Conservation (phyloP, 2,329 filamentous ascomycete genomes). For the Pseudogymnoascus sp. region DNA sequence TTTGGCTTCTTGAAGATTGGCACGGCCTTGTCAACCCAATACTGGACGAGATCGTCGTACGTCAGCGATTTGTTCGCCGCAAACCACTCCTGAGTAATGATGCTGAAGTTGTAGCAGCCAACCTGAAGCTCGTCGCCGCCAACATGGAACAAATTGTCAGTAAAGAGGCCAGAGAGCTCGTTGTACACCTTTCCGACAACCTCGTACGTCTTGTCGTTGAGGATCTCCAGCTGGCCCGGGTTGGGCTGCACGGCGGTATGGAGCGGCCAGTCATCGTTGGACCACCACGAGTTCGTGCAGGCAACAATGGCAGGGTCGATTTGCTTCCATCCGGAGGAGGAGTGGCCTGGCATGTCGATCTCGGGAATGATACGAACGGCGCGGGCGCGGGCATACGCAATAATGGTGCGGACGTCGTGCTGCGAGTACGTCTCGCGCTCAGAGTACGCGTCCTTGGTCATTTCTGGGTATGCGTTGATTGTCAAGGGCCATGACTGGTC, state of each 20-base stretch:
- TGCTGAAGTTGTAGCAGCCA: constrained; percentile 51
- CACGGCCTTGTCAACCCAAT: constrained; percentile 57
- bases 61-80: constrained; percentile 65
- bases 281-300: constrained; percentile 52
- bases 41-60: constrained; percentile 61
- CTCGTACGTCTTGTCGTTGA: constrained; percentile 64
- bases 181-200: constrained; percentile 47
- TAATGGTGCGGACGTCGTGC: constrained; percentile 55
- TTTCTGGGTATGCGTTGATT: constrained; percentile 62
- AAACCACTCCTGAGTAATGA: constrained; percentile 46
- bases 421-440: constrained; percentile 58
- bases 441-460: constrained; percentile 68
- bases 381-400: constrained; percentile 59
- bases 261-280: constrained; percentile 50
- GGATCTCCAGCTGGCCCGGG: constrained; percentile 54
- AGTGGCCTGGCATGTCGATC: constrained; percentile 73
- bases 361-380: constrained; percentile 66
- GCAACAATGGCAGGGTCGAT: constrained; percentile 59
- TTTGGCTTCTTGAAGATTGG: constrained; percentile 53
- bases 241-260: constrained; percentile 56
- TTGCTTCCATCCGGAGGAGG: constrained; percentile 51
- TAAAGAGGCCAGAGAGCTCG: constrained; percentile 64
- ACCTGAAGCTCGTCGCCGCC: constrained; percentile 68
- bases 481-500: constrained; percentile 78
- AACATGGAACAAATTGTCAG: constrained; percentile 72